These are phyloP conservation scores for Ganoderma boninense DNA, from an alignment of 1,284 basidiomycete species.

Conservation along the genomic window DNA sequence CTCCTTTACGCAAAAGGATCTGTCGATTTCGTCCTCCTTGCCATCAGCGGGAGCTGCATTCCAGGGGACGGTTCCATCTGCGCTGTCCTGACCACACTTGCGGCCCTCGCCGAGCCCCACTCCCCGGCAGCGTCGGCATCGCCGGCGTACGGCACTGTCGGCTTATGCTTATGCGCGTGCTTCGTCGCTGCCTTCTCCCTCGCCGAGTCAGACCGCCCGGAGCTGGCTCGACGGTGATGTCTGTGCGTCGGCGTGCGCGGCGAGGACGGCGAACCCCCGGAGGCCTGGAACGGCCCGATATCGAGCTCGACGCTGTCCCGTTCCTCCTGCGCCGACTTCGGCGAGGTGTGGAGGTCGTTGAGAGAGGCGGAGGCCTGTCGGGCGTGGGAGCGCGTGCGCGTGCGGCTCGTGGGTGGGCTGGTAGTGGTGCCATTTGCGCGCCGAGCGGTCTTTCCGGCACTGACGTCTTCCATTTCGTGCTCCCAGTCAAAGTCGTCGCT, in stretches of 20 bases:
- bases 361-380: conserved; percentile 16
- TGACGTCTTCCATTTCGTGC: conserved; percentile 42
- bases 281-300: conserved; percentile 14
- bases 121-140: background rate
- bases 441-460: conserved; percentile 11
- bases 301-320: conserved; percentile 31
- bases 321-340: conserved; percentile 8
- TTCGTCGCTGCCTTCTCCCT: conserved; percentile 1
- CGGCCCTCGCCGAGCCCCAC: conserved; percentile 11
- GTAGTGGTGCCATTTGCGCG: background rate
- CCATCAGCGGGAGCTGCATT: conserved; percentile 41
- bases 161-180: background rate
- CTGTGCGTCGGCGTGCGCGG: conserved; percentile 10
- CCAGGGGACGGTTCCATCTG: conserved; percentile 42
- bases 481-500: conserved; percentile 42
- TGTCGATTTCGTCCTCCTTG: conserved; percentile 22
- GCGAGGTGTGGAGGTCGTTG: conserved; percentile 15
- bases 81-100: conserved; percentile 36
- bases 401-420: background rate
- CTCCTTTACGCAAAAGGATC: background rate
- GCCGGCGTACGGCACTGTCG: conserved; percentile 20
- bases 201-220: conserved; percentile 14
- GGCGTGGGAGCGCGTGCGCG: conserved; percentile 3
- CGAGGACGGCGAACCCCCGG: background rate
- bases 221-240: conserved; percentile 21